Evolutionary conservation across 495 filamentous ascomycete genomes (phyloP).

Genomic region (Hypoxylon cercidicola): DNA sequence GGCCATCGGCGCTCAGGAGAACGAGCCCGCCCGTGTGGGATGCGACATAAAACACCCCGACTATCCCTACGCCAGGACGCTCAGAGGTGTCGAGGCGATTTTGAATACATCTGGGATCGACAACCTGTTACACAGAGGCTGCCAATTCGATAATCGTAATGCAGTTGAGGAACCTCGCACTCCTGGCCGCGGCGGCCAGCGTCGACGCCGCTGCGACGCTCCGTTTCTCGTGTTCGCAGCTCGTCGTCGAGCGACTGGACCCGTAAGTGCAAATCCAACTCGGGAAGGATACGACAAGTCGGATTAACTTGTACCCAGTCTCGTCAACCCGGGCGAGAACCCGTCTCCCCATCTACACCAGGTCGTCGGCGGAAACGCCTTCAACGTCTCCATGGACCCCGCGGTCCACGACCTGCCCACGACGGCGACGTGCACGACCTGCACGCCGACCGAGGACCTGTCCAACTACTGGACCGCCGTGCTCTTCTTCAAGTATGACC

Average conservation of each 20-base stretch:
- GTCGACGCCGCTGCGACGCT: constrained; percentile 50
- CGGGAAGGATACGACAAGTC: neutral
- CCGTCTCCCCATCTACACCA: constrained; percentile 50
- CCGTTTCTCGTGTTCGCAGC: constrained; percentile 57
- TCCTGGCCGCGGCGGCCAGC: constrained; percentile 45
- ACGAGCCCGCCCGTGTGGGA: constrained; percentile 15
- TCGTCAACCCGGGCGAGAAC: constrained; percentile 47
- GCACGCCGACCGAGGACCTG: constrained; percentile 47
- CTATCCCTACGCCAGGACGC: constrained; percentile 9
- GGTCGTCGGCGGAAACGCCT: constrained; percentile 51
- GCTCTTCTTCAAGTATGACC: constrained; percentile 51
- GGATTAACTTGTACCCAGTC: constrained; percentile 34
- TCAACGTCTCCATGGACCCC: constrained; percentile 50
- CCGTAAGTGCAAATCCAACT: constrained; percentile 40
- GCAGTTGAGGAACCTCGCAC: constrained; percentile 38
- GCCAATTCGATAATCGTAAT: constrained; percentile 24
- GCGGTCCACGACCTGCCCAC: constrained; percentile 42
- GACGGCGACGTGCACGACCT: constrained; percentile 50
- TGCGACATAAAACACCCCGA: constrained; percentile 39
- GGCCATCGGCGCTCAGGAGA: constrained; percentile 29
- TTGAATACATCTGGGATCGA: constrained; percentile 14
- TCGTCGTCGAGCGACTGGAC: constrained; percentile 58
- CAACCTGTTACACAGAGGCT: constrained; percentile 15
- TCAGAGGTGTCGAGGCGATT: constrained; percentile 15
- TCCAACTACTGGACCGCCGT: constrained; percentile 57